phyloP scores from a whole-genome alignment of 2,329 filamentous ascomycete genomes.

The Trichoderma sp. region DNA sequence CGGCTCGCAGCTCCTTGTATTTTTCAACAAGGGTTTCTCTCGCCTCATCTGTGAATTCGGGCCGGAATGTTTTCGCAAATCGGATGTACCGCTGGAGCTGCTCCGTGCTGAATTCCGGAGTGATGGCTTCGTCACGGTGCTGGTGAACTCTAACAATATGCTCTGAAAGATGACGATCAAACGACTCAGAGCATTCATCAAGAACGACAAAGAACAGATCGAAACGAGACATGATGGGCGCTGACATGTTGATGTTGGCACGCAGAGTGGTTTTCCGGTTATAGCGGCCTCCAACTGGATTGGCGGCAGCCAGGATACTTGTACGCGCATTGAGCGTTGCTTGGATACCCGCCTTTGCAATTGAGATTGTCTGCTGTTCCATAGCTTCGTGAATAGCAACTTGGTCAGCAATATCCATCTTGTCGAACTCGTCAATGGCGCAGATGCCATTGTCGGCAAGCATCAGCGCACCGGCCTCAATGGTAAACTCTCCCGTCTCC shows the following conservation, averaged over 20 bases:
- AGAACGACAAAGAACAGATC: constrained; percentile 98
- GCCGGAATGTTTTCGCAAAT: constrained; percentile 91
- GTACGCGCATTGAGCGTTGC: constrained; percentile 95
- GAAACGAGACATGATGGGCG: constrained; percentile 99
- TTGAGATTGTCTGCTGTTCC: constrained; percentile 99
- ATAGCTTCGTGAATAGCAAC: constrained; percentile 99
- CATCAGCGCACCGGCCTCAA: constrained; percentile 97
- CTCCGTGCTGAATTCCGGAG: constrained; percentile 94
- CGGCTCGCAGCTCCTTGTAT: constrained; percentile 92
- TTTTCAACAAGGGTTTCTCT: constrained; percentile 82
- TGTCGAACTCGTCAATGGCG: constrained; percentile 98
- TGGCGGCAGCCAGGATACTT: constrained; percentile 92
- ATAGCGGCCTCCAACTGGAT: constrained; percentile 94
- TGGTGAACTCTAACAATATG: constrained; percentile 96
- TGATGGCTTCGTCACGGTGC: constrained; percentile 84
- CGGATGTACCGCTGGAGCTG: constrained; percentile 96
- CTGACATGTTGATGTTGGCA: constrained; percentile 97
- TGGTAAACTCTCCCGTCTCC: constrained; percentile 97
- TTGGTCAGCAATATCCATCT: constrained; percentile 97
- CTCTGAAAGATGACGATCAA: constrained; percentile 87
- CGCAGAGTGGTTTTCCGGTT: constrained; percentile 93
- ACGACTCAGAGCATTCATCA: constrained; percentile 90
- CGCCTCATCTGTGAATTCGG: constrained; percentile 86
- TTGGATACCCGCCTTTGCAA: constrained; percentile 97
- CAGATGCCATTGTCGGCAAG: constrained; percentile 96